Base-by-base conservation (phyloP, 139 green algal genomes). In the Chlamydomonas sp. region DNA sequence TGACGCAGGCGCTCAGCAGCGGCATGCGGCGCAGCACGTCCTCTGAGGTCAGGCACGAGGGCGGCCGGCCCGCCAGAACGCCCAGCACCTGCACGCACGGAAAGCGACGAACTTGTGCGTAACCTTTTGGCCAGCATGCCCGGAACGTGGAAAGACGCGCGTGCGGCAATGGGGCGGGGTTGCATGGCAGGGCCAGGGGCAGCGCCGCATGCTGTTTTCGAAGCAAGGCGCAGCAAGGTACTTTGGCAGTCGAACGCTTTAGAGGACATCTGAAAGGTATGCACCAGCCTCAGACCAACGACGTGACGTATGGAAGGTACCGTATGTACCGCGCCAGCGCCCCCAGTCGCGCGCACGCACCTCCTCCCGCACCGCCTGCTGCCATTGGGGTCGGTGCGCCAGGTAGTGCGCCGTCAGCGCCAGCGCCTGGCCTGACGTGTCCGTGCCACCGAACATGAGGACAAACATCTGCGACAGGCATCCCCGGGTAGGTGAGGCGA, bases 1-100 rank as follows among this genome's bases (percentile, higher is more conserved):
- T 85, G 31, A 91, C 31, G 77, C 49, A 78, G 3, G 88, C 88
- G 2, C 68, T 72, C 17, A 85, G 68, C 77, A 88, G 85, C 58
- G 31, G 61, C 76, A 91, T 68, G 59, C 69, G 60, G 15, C 61
- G 57, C 67, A 89, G 85, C 49, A 63, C 49, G 74, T 84, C 80
- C 12, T 90, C 87, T 59, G 86, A 1, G 7, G 12, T 71, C 64
- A 90, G 17, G 67, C 78, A 75, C 7, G 4, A 7, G 15, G 60
- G 59, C 15, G 2, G 7, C 0, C 77, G 77, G 4, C 77, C 59
- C 3, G 15, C 77, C 60, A 80, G 59, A 59, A 80, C 77, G 5
- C 5, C 77, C 59, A 80, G 59, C 16, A 80, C 77, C 77, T 80
- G 77, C 20, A 1, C 14, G 59, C 4, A 12, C 69, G 2, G 7